Evolutionary conservation across 345 rosid genomes (phyloP).

Genomic region (Brassica incana): DNA sequence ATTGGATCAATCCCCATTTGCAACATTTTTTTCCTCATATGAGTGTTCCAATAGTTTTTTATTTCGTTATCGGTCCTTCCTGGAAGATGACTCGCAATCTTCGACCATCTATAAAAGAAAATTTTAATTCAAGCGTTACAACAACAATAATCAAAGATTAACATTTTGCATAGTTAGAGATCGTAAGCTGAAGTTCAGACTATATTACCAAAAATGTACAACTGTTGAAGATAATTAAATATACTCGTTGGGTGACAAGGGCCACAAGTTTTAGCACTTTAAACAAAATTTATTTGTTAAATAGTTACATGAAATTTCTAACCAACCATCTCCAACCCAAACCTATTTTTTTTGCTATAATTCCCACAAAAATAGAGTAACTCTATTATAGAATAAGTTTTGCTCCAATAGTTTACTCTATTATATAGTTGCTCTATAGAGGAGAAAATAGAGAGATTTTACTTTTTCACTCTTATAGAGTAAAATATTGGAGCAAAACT

Average conservation of each 20-base stretch:
- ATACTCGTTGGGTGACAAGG: neutral
- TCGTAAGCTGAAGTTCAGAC: neutral
- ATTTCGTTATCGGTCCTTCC: slow-evolving; percentile 90
- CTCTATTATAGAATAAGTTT: too few species aligned
- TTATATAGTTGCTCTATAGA: too few species aligned
- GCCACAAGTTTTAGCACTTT: neutral
- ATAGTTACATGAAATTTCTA: neutral
- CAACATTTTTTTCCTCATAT: slow-evolving; percentile 70
- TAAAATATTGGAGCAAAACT: too few species aligned
- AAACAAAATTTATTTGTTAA: neutral
- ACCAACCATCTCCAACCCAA: too few species aligned
- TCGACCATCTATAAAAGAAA: slow-evolving; percentile 66
- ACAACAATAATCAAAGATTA: neutral
- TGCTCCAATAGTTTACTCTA: too few species aligned
- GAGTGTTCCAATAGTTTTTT: slow-evolving; percentile 89
- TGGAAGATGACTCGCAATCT: slow-evolving; percentile 77
- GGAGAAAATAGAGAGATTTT: too few species aligned
- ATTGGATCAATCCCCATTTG: slow-evolving; percentile 83
- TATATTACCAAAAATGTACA: neutral
- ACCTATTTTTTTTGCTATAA: too few species aligned
- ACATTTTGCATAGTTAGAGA: neutral
- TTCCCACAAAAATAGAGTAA: too few species aligned
- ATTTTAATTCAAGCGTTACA: neutral
- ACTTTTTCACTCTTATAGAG: too few species aligned
- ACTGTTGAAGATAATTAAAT: neutral